Percentiles rank a stretch among this genome's conserved stretches.
phyloP scores from a whole-genome alignment of 306 rosid genomes.

The Vigna mungo region DNA sequence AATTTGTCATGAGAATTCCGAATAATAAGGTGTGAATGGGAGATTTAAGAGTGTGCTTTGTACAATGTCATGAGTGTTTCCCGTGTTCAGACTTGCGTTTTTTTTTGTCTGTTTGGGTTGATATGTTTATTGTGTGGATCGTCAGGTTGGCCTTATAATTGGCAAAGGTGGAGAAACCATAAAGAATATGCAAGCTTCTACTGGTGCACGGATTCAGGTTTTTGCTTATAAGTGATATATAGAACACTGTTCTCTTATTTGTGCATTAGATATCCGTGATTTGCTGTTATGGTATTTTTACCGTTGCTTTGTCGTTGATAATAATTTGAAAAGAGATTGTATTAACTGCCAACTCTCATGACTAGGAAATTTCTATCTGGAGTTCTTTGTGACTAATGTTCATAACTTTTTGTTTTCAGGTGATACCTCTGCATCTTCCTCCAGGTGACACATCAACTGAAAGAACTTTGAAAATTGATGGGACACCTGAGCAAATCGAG shows the following conservation, averaged over 20 bases:
- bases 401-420: constrained; percentile 52
- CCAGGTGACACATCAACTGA: constrained; percentile 90
- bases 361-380: too few relatives aligned
- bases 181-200: constrained; percentile 86
- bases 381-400: not conserved
- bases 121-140: not conserved
- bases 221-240: constrained; percentile 2
- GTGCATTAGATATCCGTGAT: not conserved
- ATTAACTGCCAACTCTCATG: too few relatives aligned
- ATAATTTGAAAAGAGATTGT: too few relatives aligned
- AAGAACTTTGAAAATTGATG: constrained; percentile 92
- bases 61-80: not conserved
- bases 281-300: too few relatives aligned
- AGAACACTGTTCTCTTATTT: not conserved
- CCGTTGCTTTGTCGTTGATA: too few relatives aligned
- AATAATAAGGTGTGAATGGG: constrained; percentile 79
- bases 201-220: constrained; percentile 98
- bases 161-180: constrained; percentile 99
- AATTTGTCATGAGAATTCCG: constrained; percentile 77
- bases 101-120: not conserved
- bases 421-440: constrained; percentile 97
- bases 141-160: constrained; percentile 94
- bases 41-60: not conserved
- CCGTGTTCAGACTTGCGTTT: too few relatives aligned
- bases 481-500: constrained; percentile 88